Conservation (phyloP, 371 early-diverging fungal species). For the Mortierella sp. region DNA sequence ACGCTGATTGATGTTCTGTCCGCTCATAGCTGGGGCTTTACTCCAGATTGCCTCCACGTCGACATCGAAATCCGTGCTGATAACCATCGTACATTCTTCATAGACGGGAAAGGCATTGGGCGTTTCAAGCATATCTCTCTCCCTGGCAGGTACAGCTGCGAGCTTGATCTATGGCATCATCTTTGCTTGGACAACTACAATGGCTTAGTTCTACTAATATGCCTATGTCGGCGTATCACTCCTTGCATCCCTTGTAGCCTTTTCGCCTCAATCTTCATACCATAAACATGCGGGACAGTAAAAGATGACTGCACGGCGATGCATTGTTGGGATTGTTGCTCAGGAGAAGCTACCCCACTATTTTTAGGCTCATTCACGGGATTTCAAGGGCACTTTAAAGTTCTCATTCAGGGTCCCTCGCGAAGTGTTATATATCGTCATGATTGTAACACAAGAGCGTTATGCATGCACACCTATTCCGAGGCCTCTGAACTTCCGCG, state of each 20-base stretch:
- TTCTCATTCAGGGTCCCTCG: too few species aligned
- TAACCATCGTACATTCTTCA: slow-evolving; percentile 5
- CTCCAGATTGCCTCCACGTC: background rate
- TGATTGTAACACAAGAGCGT: too few species aligned
- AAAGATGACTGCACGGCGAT: background rate
- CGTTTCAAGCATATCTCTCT: slow-evolving; percentile 3
- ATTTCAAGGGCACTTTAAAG: too few species aligned
- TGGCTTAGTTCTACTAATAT: slow-evolving; percentile 14
- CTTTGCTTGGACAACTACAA: slow-evolving; percentile 18
- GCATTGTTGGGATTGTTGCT: too few species aligned
- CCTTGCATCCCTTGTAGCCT: background rate
- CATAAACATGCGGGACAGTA: background rate
- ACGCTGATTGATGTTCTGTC: too few species aligned
- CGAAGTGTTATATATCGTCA: too few species aligned
- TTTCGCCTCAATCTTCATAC: background rate
- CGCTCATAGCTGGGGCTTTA: background rate
- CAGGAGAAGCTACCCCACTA: too few species aligned
- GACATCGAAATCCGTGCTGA: slow-evolving; percentile 3
- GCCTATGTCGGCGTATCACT: background rate
- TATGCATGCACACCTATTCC: too few species aligned
- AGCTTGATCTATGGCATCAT: slow-evolving; percentile 6
- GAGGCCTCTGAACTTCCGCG: too few species aligned
- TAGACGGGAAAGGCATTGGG: slow-evolving; percentile 13
- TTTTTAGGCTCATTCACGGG: too few species aligned
- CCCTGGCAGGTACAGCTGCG: background rate